These are phyloP conservation scores for Intubia oerlemansii DNA, from an alignment of 2,329 filamentous ascomycete species.

Conservation along the genomic window DNA sequence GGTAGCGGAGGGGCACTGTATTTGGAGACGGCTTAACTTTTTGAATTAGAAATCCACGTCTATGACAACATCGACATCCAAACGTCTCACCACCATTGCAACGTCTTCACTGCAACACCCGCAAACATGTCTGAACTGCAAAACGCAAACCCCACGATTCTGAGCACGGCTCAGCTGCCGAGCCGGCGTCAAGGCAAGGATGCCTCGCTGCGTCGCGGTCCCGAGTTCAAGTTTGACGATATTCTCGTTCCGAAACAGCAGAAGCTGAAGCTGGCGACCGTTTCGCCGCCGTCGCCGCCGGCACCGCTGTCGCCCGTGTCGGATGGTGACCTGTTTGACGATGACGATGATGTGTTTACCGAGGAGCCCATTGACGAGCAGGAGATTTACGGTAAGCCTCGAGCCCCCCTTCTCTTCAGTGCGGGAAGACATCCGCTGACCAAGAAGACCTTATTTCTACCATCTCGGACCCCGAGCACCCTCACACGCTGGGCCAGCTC, in stretches of 20 bases:
- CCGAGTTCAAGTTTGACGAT: constrained; percentile 24
- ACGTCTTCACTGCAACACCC: too few species aligned
- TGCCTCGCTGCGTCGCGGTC: constrained; percentile 21
- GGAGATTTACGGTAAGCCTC: constrained; percentile 83
- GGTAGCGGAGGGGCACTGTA: too few species aligned
- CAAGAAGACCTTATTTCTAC: constrained; percentile 67
- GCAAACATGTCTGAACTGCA: constrained; percentile 27
- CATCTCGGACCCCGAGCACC: constrained; percentile 93
- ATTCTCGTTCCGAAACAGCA: constrained; percentile 24
- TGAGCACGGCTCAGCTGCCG: constrained; percentile 73
- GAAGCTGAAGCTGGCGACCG: too few species aligned
- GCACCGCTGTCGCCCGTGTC: constrained; percentile 16
- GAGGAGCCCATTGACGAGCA: constrained; percentile 86
- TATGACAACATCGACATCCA: too few species aligned
- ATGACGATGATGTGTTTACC: constrained; percentile 29
- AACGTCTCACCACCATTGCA: too few species aligned
- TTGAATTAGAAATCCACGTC: too few species aligned
- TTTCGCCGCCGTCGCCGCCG: constrained; percentile 11
- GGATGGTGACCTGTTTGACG: constrained; percentile 10
- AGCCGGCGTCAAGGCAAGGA: constrained; percentile 43
- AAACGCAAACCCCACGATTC: constrained; percentile 85
- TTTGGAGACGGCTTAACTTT: too few species aligned
- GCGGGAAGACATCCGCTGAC: too few species aligned
- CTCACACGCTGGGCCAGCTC: constrained; percentile 76
- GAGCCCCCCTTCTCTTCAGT: too few species aligned